Base-by-base conservation (phyloP, 164 flowering plant genomes). In the Dillenia suffruticosa region DNA sequence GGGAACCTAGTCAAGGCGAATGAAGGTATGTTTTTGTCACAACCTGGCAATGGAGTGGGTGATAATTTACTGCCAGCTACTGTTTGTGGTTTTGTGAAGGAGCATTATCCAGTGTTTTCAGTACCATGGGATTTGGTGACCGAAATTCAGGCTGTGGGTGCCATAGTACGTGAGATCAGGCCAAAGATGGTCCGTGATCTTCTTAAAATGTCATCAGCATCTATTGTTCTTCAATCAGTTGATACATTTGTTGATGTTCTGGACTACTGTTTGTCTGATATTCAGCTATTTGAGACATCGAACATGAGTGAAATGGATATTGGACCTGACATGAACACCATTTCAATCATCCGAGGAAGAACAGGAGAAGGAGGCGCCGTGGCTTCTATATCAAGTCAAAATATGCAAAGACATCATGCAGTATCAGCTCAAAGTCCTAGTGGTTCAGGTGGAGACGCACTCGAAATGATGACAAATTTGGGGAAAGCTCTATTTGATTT, bases 151-250 rank as follows among this genome's bases (percentile, higher is more conserved):
- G 86, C 84, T 11, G 83, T 91, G 64, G 99, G 99, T 17, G 65
- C 85, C 56, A 61, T 71, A 61, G 89, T 88, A 56, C 79, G 82
- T 65, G 95, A 94, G 83, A 83, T 94, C 62, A 91, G 77, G 73
- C 99, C 99, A 56, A 91, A 86, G 79, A 94, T 94, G 97, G 97
- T 94, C 15, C 82, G 99, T 13, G 88, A 86, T 71, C 96, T 91
- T 66, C 80, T 94, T 24, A 82, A 78, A 68, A 76, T 72, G 61
- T 85, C 92, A 55, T 81, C 92, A 19, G 76, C 84, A 48, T 86
- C 90, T 66, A 76, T 81, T 64, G 83, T 79, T 72, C 79, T 89
- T 57, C 84, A 78, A 59, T 82, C 95, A 10, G 85, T 88, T 62
- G 90, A 86, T 62, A 85, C 88, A 16, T 91, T 79, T 77, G 68